A percentile compares a stretch with the other conserved stretches of the same genome.
phyloP scores from a whole-genome alignment of 2,329 filamentous ascomycete genomes.

The Penicillium paneum region DNA sequence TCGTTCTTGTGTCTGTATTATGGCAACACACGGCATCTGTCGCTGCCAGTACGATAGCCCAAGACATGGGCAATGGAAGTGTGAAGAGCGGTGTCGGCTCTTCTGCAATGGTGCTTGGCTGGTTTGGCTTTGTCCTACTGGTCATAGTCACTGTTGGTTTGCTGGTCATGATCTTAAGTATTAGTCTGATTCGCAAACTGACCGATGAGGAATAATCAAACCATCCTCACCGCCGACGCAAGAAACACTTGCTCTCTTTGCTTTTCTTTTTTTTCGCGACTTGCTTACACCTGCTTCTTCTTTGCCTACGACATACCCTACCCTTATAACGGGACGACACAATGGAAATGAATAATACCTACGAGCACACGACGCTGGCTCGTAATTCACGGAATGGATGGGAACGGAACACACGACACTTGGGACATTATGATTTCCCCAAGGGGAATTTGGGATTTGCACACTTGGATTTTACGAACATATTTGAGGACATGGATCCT shows the following conservation, averaged over 20 bases:
- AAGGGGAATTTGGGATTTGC: conserved; percentile 7
- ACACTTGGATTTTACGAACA: conserved; percentile 19
- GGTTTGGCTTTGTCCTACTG: conserved; percentile 91
- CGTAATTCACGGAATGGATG: conserved; percentile 13
- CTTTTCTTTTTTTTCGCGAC: conserved; percentile 12
- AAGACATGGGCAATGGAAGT: conserved; percentile 87
- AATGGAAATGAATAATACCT: conserved; percentile 28
- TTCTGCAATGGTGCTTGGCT: conserved; percentile 92
- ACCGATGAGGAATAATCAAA: conserved; percentile 41
- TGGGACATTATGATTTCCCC: conserved; percentile 11
- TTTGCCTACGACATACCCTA: conserved; percentile 11
- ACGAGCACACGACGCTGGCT: conserved; percentile 16
- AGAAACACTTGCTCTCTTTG: background rate
- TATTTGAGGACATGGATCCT: conserved; percentile 16
- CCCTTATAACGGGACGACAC: conserved; percentile 22
- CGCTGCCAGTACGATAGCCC: conserved; percentile 86
- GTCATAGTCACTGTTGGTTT: conserved; percentile 94
- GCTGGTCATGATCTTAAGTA: conserved; percentile 94
- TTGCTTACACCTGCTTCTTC: conserved; percentile 5
- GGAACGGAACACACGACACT: conserved; percentile 17
- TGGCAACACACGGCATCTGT: conserved; percentile 87
- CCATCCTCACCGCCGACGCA: background rate
- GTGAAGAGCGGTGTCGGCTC: conserved; percentile 87
- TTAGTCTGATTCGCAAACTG: conserved; percentile 68
- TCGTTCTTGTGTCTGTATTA: conserved; percentile 62